Evolutionary conservation across 768 basidiomycete species (phyloP).

Genomic region (Tylopilus felleus): DNA sequence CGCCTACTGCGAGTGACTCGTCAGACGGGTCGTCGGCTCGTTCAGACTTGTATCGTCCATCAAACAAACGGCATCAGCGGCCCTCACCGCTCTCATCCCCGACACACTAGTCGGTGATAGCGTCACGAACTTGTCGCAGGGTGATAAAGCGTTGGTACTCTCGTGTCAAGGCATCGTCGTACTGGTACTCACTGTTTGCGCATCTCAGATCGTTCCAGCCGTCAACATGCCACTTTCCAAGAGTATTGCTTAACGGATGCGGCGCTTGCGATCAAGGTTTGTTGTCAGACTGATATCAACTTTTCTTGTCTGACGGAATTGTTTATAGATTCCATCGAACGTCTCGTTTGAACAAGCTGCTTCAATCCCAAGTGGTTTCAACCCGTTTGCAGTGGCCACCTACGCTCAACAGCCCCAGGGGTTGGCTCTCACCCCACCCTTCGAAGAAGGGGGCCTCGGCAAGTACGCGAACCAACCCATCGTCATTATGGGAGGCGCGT

Average conservation of each 20-base stretch:
- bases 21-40: too few relatives aligned
- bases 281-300: neutral
- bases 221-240: constrained; percentile 21
- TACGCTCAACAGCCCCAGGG: constrained; percentile 28
- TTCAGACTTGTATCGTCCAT: too few relatives aligned
- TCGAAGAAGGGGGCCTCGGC: constrained; percentile 26
- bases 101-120: constrained; percentile 35
- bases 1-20: too few relatives aligned
- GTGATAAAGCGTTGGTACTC: constrained; percentile 27
- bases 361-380: constrained; percentile 32
- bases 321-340: constrained; percentile 29
- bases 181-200: neutral
- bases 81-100: too few relatives aligned
- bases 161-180: neutral
- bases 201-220: constrained; percentile 5
- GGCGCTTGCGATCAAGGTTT: constrained; percentile 14
- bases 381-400: constrained; percentile 33
- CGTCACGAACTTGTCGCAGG: constrained; percentile 31
- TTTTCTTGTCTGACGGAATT: neutral
- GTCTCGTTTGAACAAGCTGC: constrained; percentile 37
- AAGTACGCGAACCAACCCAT: constrained; percentile 33
- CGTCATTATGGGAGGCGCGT: constrained; percentile 36
- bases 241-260: constrained; percentile 20
- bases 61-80: too few relatives aligned
- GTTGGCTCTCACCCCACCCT: constrained; percentile 27